Percentiles rank a stretch among this genome's conserved stretches.
phyloP scores from a whole-genome alignment of 495 filamentous ascomycete species.

The Aspergillus wentii region DNA sequence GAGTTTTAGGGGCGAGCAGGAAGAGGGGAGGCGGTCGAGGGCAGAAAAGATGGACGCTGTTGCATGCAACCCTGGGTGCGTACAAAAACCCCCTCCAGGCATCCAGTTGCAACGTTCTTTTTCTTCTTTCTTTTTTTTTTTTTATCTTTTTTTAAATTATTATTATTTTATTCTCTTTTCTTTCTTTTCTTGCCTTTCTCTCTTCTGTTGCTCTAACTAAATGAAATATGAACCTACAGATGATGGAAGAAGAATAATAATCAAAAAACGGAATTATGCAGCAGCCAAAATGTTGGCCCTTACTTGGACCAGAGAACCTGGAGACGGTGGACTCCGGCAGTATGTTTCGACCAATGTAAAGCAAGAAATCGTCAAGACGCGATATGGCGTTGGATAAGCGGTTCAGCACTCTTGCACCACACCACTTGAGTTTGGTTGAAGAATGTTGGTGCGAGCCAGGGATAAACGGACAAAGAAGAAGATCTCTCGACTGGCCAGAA shows the following conservation, averaged over 20 bases:
- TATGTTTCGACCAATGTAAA: slow-evolving; percentile 17
- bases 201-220: slow-evolving; percentile 1
- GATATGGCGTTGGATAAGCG: too few species aligned
- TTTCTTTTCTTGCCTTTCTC: slow-evolving; percentile 1
- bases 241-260: slow-evolving; percentile 7
- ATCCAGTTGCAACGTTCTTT: too few species aligned
- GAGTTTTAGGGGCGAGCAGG: slow-evolving; percentile 19
- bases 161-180: neutral
- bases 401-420: neutral
- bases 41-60: too few species aligned
- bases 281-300: slow-evolving; percentile 8
- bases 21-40: slow-evolving; percentile 22
- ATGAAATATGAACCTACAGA: neutral
- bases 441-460: slow-evolving; percentile 5
- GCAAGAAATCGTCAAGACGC: slow-evolving; percentile 7
- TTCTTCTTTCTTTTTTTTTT: slow-evolving; percentile 4
- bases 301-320: slow-evolving; percentile 14
- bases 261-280: slow-evolving; percentile 11
- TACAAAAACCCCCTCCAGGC: slow-evolving; percentile 23
- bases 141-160: slow-evolving; percentile 1
- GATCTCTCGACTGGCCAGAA: slow-evolving; percentile 6
- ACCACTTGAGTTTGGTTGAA: neutral
- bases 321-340: slow-evolving; percentile 20
- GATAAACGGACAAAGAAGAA: neutral
- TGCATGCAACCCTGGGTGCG: slow-evolving; percentile 19